Conservation (phyloP, 129 eudicot genomes). For the Flaveria robusta region DNA sequence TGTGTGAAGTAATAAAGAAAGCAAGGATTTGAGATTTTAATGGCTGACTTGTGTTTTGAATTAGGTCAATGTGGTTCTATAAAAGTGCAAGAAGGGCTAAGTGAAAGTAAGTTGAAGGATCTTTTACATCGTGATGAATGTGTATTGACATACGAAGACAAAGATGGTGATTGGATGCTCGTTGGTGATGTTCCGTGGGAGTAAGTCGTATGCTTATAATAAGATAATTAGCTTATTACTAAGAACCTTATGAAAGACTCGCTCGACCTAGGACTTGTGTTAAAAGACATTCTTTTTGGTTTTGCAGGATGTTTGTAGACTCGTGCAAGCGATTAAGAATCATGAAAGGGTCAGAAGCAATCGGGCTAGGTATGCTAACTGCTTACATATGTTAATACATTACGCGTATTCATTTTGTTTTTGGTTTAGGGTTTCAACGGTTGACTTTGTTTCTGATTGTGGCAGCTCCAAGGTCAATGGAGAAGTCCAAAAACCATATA, state of each 20-base stretch:
- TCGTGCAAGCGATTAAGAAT: conserved; percentile 89
- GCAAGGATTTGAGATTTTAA: background rate
- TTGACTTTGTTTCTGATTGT: conserved; percentile 10
- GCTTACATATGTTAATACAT: background rate
- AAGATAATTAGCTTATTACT: background rate
- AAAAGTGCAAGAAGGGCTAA: conserved; percentile 53
- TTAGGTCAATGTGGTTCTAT: conserved; percentile 67
- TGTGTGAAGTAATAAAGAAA: too few relatives aligned
- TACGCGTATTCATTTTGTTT: conserved; percentile 11
- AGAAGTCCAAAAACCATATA: conserved; percentile 49
- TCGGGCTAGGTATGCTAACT: conserved; percentile 72
- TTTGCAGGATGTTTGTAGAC: conserved; percentile 77
- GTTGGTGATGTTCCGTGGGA: conserved; percentile 99
- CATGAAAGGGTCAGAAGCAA: conserved; percentile 96
- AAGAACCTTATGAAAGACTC: background rate
- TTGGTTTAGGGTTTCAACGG: background rate
- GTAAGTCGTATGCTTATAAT: conserved; percentile 46
- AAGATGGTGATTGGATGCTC: conserved; percentile 98
- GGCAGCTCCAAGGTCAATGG: conserved; percentile 79
- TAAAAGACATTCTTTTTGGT: conserved; percentile 12
- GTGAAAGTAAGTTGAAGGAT: conserved; percentile 63
- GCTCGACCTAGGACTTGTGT: background rate
- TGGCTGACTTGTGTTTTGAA: conserved; percentile 19
- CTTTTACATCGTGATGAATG: conserved; percentile 65
- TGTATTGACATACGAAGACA: conserved; percentile 94